phyloP scores from a whole-genome alignment of 805 yeast genomes.

The Barnettozyma wickerhamii region DNA sequence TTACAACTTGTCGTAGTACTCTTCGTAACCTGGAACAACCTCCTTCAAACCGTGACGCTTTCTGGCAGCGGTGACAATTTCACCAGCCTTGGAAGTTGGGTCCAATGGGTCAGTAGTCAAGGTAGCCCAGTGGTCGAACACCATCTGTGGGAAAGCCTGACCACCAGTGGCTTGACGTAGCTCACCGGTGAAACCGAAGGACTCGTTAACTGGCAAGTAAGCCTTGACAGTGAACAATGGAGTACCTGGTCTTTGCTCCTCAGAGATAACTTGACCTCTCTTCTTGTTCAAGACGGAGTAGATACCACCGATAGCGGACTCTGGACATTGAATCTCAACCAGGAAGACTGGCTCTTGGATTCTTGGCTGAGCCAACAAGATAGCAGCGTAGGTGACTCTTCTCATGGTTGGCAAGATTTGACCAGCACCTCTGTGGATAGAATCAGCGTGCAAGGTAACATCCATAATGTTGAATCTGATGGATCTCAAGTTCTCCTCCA shows the following conservation, averaged over 20 bases:
- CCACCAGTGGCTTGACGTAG: slow-evolving; percentile 99
- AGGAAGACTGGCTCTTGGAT: slow-evolving; percentile 99
- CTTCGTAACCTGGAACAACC: slow-evolving; percentile 98
- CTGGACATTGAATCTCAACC: slow-evolving; percentile 99
- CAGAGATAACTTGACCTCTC: slow-evolving; percentile 99
- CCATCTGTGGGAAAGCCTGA: slow-evolving; percentile 99
- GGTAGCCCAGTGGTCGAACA: slow-evolving; percentile 97
- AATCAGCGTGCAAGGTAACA: slow-evolving; percentile 99
- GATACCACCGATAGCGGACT: slow-evolving; percentile 99
- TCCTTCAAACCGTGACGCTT: slow-evolving; percentile 97
- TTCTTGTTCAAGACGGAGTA: slow-evolving; percentile 98
- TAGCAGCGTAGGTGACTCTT: slow-evolving; percentile 98
- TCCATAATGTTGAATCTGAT: slow-evolving; percentile 97
- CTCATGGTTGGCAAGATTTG: slow-evolving; percentile 99
- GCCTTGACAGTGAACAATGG: slow-evolving; percentile 99
- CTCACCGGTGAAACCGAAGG: slow-evolving; percentile 99
- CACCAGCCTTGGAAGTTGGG: slow-evolving; percentile 69
- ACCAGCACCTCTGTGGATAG: slow-evolving; percentile 99
- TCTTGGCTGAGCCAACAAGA: slow-evolving; percentile 97
- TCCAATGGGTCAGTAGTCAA: slow-evolving; percentile 92
- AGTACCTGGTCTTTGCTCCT: slow-evolving; percentile 99
- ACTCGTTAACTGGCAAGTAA: slow-evolving; percentile 99
- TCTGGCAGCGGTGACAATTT: slow-evolving; percentile 65
- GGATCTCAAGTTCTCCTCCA: slow-evolving; percentile 96
- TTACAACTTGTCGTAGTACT: slow-evolving; percentile 92